Base-by-base conservation (phyloP, 208 protist genomes). In the Wallacemonas sp. region DNA sequence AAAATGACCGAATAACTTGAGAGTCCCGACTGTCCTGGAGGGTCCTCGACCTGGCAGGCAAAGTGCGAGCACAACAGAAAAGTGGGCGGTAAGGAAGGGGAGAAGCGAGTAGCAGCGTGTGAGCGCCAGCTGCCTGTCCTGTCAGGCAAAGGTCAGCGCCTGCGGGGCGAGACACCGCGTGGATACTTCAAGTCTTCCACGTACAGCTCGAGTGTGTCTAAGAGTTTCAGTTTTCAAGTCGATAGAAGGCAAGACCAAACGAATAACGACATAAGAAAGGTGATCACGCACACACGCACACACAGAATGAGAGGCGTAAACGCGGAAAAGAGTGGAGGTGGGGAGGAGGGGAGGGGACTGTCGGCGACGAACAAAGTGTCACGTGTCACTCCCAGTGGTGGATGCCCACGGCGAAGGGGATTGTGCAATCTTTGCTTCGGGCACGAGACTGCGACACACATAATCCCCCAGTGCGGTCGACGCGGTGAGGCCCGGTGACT, bases 401-500 rank as follows among this genome's bases (percentile, higher is more conserved):
- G 12, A 42, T 24, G 45, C 42, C 71, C 79, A 79, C 10, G 45
- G 64, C 0, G 71, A 58, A 3, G 57, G 46, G 5, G 60, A 21
- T 46, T 57, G 6, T 12, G n/a, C 36, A 19, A 57, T 68, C 12
- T 5, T 24, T 2, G 27, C 37, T 3, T 62, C 37, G 19, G 24
- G 41, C 1, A 71, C 46, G 26, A 86, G 66, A 39, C 41, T 60
- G 33, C 59, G 62, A 1, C 72, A 42, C 9, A 86, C 66, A 50
- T 62, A 46, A 53, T 82, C 80, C 21, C 57, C 76, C 53, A 82
- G 73, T 0, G 72, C 72, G 8, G 76, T 65, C 61, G 65, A 77
- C 3, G 71, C 69, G 1, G 68, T 86, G 54, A 80, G 63, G 0
- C 69, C 73, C 13, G 76, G 76, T 0, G 76, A 80, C 53, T 82